A percentile compares a stretch with the other conserved stretches of the same genome.
phyloP scores from a whole-genome alignment of 2,329 filamentous ascomycete genomes.

The Coleophoma cylindrospora region DNA sequence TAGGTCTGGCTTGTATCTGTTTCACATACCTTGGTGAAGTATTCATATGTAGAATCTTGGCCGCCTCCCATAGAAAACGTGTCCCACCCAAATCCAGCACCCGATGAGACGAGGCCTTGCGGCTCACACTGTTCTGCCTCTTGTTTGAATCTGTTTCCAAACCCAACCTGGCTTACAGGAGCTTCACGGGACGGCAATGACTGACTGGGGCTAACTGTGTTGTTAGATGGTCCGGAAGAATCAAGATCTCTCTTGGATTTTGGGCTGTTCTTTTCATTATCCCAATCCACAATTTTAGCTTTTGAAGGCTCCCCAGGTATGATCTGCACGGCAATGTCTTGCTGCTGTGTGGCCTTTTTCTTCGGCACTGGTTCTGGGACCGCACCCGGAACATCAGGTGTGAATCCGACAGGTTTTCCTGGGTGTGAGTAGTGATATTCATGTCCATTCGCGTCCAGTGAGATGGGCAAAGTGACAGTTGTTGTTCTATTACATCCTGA shows the following conservation, averaged over 20 bases:
- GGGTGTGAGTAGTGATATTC: neutral
- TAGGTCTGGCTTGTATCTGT: neutral
- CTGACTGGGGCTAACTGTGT: constrained; percentile 5
- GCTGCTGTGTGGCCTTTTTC: constrained; percentile 9
- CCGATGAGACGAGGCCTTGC: constrained; percentile 46
- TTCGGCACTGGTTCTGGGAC: constrained; percentile 15
- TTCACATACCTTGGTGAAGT: constrained; percentile 55
- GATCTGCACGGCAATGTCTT: constrained; percentile 23
- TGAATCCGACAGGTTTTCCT: constrained; percentile 22
- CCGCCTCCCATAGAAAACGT: constrained; percentile 55
- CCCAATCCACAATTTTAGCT: constrained; percentile 18
- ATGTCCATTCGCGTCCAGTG: neutral
- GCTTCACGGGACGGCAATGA: constrained; percentile 4
- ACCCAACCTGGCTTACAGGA: neutral
- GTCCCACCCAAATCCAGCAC: constrained; percentile 38
- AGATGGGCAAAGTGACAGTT: neutral
- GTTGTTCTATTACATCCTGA: constrained; percentile 62
- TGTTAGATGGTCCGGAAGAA: neutral
- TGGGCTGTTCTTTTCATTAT: constrained; percentile 12
- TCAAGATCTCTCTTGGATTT: constrained; percentile 8
- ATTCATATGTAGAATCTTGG: constrained; percentile 69
- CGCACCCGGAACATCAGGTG: constrained; percentile 12
- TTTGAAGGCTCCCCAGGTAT: constrained; percentile 18
- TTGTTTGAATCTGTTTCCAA: neutral
- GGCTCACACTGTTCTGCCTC: constrained; percentile 41